These are phyloP conservation scores for Trichosphaerium sp. DNA, from an alignment of 78 protist species.

Conservation along the genomic window DNA sequence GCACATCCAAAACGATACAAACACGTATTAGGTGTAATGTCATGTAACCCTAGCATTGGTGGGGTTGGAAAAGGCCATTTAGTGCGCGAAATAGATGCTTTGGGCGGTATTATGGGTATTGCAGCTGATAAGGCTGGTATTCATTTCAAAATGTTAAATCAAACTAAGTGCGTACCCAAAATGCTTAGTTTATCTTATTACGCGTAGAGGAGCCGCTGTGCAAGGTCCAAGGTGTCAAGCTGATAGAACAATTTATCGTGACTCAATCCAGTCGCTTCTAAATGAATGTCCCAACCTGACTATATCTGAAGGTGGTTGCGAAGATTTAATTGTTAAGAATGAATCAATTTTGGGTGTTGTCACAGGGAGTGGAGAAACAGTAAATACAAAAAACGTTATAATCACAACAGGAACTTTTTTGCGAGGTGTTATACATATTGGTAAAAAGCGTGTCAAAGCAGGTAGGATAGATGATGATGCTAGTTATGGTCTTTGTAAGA, in stretches of 20 bases:
- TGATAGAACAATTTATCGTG: slow-evolving; percentile 73
- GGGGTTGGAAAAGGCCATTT: slow-evolving; percentile 91
- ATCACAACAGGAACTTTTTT: slow-evolving; percentile 93
- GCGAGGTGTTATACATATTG: slow-evolving; percentile 77
- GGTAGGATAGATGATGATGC: slow-evolving; percentile 59
- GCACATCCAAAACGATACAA: background rate
- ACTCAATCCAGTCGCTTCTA: slow-evolving; percentile 42
- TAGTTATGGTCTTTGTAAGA: slow-evolving; percentile 41
- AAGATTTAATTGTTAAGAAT: slow-evolving; percentile 45
- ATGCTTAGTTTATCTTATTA: slow-evolving; percentile 27
- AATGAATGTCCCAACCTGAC: slow-evolving; percentile 7
- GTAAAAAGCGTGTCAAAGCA: slow-evolving; percentile 20
- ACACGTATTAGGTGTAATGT: slow-evolving; percentile 60
- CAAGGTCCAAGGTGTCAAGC: slow-evolving; percentile 89
- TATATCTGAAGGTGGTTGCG: slow-evolving; percentile 53
- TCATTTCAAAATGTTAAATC: slow-evolving; percentile 34
- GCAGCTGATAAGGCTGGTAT: slow-evolving; percentile 54
- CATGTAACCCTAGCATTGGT: slow-evolving; percentile 94
- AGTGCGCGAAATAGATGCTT: slow-evolving; percentile 86
- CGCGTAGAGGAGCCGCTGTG: slow-evolving; percentile 89
- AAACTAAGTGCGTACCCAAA: background rate
- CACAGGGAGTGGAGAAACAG: slow-evolving; percentile 18
- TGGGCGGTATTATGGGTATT: slow-evolving; percentile 78
- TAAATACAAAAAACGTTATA: slow-evolving; percentile 29
- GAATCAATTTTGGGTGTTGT: slow-evolving; percentile 15